A percentile compares a stretch with the other conserved stretches of the same genome.
phyloP scores from a whole-genome alignment of 768 basidiomycete species.

The Scleroderma citrinum region DNA sequence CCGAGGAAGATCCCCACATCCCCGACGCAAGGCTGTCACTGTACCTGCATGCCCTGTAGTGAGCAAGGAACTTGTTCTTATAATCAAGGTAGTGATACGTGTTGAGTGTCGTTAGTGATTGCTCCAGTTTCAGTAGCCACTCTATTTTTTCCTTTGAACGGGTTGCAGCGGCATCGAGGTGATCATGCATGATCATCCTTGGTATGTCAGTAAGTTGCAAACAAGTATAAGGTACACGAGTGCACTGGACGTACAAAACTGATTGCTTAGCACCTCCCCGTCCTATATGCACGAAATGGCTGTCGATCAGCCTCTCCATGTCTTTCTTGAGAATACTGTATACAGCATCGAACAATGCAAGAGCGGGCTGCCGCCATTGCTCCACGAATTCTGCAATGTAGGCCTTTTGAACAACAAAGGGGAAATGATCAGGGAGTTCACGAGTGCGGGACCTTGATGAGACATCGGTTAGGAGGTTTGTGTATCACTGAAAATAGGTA shows the following conservation, averaged over 20 bases:
- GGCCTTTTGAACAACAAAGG: constrained; percentile 50
- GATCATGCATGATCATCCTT: constrained; percentile 47
- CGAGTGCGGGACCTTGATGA: constrained; percentile 56
- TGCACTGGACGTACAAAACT: constrained; percentile 33
- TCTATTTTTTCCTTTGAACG: constrained; percentile 35
- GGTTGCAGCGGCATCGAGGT: constrained; percentile 40
- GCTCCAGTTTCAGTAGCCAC: constrained; percentile 48
- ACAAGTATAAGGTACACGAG: background rate
- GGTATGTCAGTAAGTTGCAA: background rate
- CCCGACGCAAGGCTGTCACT: constrained; percentile 4
- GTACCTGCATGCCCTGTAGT: constrained; percentile 37
- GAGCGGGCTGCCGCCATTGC: constrained; percentile 46
- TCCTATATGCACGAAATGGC: constrained; percentile 48
- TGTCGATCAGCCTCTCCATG: constrained; percentile 36
- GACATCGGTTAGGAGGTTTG: background rate
- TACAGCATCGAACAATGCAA: constrained; percentile 38
- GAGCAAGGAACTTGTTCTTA: constrained; percentile 41
- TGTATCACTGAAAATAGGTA: background rate
- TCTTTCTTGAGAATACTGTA: constrained; percentile 34
- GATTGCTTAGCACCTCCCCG: constrained; percentile 48
- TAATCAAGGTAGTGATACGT: constrained; percentile 46
- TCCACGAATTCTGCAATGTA: constrained; percentile 42
- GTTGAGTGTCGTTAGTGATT: constrained; percentile 47
- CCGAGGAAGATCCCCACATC: background rate
- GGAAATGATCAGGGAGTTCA: constrained; percentile 63